A percentile compares a stretch with the other conserved stretches of the same genome.
These are phyloP conservation scores for Globisporangium iwayamae DNA, from an alignment of 352 stramenopile species.

Conservation along the genomic window DNA sequence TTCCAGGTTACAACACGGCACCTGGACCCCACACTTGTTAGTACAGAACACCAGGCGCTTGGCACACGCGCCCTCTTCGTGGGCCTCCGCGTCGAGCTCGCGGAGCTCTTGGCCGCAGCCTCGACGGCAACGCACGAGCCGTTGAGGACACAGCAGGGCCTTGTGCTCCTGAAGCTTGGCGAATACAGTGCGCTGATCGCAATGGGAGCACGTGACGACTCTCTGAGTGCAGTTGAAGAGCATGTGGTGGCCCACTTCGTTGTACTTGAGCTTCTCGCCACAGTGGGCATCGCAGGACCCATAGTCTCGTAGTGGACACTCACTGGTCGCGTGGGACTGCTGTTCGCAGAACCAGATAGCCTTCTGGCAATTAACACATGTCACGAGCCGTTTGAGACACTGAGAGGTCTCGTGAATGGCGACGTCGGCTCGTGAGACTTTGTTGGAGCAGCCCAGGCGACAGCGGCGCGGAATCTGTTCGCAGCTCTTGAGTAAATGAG, in stretches of 20 bases:
- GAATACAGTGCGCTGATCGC: conserved; percentile 33
- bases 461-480: conserved; percentile 38
- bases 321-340: conserved; percentile 30
- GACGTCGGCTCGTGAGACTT: conserved; percentile 25
- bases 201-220: conserved; percentile 45
- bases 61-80: conserved; percentile 46
- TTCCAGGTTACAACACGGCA: conserved; percentile 29
- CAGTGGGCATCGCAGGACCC: conserved; percentile 48
- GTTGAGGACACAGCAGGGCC: conserved; percentile 39
- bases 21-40: conserved; percentile 48
- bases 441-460: conserved; percentile 36
- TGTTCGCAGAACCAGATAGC: conserved; percentile 44
- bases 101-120: conserved; percentile 45
- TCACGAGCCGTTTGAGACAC: conserved; percentile 67
- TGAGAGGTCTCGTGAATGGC: conserved; percentile 31
- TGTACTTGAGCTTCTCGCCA: conserved; percentile 35
- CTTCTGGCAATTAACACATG: conserved; percentile 41
- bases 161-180: conserved; percentile 40
- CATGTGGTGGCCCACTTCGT: conserved; percentile 58
- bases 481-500: conserved; percentile 41
- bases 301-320: conserved; percentile 53
- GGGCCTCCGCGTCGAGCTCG: conserved; percentile 33
- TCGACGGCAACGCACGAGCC: conserved; percentile 47
- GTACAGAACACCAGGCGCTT: conserved; percentile 45
- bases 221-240: conserved; percentile 49